These are phyloP conservation scores for Colletotrichum magnum DNA, from an alignment of 2,329 filamentous ascomycete species.

Conservation along the genomic window DNA sequence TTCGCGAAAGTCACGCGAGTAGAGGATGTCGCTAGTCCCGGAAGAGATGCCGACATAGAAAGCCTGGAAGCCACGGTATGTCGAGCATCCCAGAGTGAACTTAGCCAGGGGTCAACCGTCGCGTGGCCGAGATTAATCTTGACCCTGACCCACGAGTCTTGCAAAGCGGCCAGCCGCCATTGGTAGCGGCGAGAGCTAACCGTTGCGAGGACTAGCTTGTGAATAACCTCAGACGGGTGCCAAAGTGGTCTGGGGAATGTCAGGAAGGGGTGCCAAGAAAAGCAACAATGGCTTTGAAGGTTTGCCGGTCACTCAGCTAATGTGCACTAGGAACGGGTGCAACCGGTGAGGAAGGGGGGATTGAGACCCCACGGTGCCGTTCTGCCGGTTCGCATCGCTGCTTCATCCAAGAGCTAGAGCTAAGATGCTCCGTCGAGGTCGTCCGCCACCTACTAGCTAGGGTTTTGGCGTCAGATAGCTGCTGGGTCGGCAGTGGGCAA, in stretches of 20 bases:
- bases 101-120: constrained; percentile 17
- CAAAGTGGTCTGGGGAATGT: background rate
- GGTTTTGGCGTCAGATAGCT: too few species aligned
- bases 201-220: background rate
- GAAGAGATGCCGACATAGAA: background rate
- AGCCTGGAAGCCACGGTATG: too few species aligned
- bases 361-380: too few species aligned
- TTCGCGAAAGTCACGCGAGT: background rate
- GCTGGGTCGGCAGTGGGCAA: too few species aligned
- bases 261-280: background rate
- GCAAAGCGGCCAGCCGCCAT: background rate
- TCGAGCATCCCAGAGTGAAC: background rate
- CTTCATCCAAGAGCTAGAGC: too few species aligned
- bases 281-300: background rate
- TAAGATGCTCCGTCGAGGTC: too few species aligned
- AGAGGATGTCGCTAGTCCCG: background rate
- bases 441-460: too few species aligned
- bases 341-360: too few species aligned
- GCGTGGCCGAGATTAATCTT: constrained; percentile 3
- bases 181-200: background rate
- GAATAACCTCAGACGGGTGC: background rate
- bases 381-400: too few species aligned
- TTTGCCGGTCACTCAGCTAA: background rate
- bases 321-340: too few species aligned
- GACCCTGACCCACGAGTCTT: background rate